Base-by-base conservation (phyloP, 129 eudicot genomes). In the Erigeron canadensis region DNA sequence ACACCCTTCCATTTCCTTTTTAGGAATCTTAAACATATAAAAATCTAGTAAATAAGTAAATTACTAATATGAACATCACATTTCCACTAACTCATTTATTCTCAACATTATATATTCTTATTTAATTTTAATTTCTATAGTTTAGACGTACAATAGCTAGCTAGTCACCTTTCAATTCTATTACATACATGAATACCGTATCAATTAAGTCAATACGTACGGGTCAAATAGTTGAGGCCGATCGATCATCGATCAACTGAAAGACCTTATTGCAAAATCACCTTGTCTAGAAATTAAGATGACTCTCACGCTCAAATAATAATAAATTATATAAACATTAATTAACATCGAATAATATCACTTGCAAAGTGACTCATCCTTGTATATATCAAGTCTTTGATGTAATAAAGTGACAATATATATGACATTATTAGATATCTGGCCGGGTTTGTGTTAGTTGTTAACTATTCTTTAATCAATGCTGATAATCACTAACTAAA, bases 1-100 rank as follows among this genome's bases (percentile, higher is more conserved):
- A 67, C 77, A 71, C 75, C 68, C 77, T 76, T 72, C 69, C 81
- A 71, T 80, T 75, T 61, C 78, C 77, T 45, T 45, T 77, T 80
- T 73, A 71, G 50, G 77, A 77, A 77, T 77, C 73, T 63, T 54
- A 34, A 16, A 70, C 72, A 75, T 57, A 70, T 65, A 81, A 12
- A 45, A 81, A 34, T 50, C 47, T 58, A 47, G 16, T 21, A 63
- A 71, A 71, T 13, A 16, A 39, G 57, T 21, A 47, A 43, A 4
- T 41, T 40, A 83, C 67, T 21, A 59, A 7, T 73, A 77, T 19
- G 55, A 80, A 85, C 79, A 55, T 18, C 77, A 70, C 72, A 63
- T 10, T 77, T 77, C 77, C 72, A 64, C 77, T 71, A 71, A 53
- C 72, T 63, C 16, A 34, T 55, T 70, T 71, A 63, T 78, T 76